These are phyloP conservation scores for Sclerotinia glacialis DNA, from an alignment of 2,329 filamentous ascomycete genomes.

Conservation along the genomic window DNA sequence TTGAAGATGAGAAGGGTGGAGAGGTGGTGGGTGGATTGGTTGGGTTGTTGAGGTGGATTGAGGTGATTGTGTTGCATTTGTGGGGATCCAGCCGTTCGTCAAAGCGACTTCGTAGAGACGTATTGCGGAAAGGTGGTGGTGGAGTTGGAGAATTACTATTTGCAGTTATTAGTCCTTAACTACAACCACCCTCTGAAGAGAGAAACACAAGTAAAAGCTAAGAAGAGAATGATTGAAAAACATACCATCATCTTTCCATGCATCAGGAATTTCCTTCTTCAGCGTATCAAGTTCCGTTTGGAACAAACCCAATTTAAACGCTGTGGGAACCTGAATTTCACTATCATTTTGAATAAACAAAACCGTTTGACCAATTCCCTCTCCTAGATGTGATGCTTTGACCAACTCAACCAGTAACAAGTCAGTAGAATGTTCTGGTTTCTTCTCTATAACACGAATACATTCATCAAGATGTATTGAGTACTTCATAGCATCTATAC, in stretches of 20 bases:
- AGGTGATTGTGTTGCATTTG: background rate
- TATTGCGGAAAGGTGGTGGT: slow-evolving; percentile 14
- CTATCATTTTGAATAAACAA: background rate
- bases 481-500: slow-evolving; percentile 18
- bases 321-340: slow-evolving; percentile 4
- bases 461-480: slow-evolving; percentile 15
- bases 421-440: slow-evolving; percentile 11
- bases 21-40: background rate
- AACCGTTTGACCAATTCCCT: slow-evolving; percentile 1
- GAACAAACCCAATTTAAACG: background rate
- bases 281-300: slow-evolving; percentile 2
- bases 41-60: background rate
- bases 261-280: background rate
- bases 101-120: slow-evolving; percentile 18
- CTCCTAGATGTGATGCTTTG: slow-evolving; percentile 5
- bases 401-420: slow-evolving; percentile 4
- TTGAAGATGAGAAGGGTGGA: background rate
- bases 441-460: background rate
- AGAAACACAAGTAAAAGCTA: no score
- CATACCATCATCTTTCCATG: background rate
- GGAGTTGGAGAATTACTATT: slow-evolving; percentile 16
- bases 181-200: background rate
- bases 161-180: background rate
- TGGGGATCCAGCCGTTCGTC: background rate
- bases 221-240: background rate